Percentiles rank a stretch among this genome's conserved stretches.
Conservation (phyloP, 1,139 yeast genomes). For the Hansenula sp. region DNA sequence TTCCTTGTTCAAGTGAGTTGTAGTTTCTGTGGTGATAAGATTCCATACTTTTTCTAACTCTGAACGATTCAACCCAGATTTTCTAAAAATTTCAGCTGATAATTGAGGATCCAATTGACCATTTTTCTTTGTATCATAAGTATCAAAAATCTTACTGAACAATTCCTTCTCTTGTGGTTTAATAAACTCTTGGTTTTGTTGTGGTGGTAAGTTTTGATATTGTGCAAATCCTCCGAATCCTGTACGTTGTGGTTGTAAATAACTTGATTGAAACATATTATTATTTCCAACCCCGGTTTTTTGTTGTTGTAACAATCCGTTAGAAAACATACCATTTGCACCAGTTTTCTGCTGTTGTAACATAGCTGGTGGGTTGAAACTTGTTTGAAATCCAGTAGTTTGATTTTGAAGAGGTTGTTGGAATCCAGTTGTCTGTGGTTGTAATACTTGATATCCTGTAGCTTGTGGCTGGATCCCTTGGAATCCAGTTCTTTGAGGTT, state of each 20-base stretch:
- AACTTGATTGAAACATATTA: slow-evolving; percentile 57
- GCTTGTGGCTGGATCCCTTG: slow-evolving; percentile 29
- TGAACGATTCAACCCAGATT: slow-evolving; percentile 76
- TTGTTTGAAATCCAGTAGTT: slow-evolving; percentile 27
- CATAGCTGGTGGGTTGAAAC: neutral
- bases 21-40: slow-evolving; percentile 61
- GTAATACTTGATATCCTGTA: slow-evolving; percentile 24
- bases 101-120: slow-evolving; percentile 76
- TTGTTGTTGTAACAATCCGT: slow-evolving; percentile 29
- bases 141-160: slow-evolving; percentile 78
- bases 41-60: slow-evolving; percentile 91
- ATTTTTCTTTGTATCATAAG: slow-evolving; percentile 66
- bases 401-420: slow-evolving; percentile 27
- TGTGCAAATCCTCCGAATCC: slow-evolving; percentile 39
- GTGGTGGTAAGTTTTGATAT: slow-evolving; percentile 29
- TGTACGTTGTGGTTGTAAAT: slow-evolving; percentile 50
- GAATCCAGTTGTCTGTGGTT: slow-evolving; percentile 42
- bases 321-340: slow-evolving; percentile 17
- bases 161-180: slow-evolving; percentile 71
- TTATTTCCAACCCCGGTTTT: slow-evolving; percentile 31
- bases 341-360: slow-evolving; percentile 9
- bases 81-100: slow-evolving; percentile 80
- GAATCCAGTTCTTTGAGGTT: slow-evolving; percentile 35
- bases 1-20: slow-evolving; percentile 67
- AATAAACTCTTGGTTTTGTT: slow-evolving; percentile 53